phyloP scores from a whole-genome alignment of 352 stramenopile genomes.

The Phytopythium litorale region DNA sequence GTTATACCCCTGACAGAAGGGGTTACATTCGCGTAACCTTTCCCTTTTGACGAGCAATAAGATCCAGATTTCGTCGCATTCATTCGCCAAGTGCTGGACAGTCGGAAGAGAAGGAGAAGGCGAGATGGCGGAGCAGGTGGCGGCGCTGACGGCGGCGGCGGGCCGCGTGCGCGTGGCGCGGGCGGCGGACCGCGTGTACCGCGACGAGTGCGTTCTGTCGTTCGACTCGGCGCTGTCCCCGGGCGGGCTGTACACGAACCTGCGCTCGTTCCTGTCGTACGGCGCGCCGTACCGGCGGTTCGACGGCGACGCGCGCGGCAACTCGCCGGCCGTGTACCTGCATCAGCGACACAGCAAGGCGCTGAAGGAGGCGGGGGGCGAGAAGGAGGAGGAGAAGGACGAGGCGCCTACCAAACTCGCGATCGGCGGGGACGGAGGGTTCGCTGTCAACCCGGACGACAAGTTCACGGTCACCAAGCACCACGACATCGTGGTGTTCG shows the following conservation, averaged over 20 bases:
- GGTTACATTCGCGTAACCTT: too few relatives aligned
- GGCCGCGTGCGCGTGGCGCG: conserved; percentile 40
- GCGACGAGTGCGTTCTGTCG: conserved; percentile 97
- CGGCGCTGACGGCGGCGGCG: conserved; percentile 20
- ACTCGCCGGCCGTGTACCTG: conserved; percentile 56
- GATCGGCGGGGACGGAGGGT: conserved; percentile 95
- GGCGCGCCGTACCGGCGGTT: conserved; percentile 61
- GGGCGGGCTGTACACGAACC: conserved; percentile 89
- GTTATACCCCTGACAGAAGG: too few relatives aligned
- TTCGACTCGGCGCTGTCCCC: conserved; percentile 90
- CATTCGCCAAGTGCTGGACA: background rate
- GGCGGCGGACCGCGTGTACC: conserved; percentile 86
- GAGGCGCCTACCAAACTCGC: conserved; percentile 89
- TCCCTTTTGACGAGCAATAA: too few relatives aligned
- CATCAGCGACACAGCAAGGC: conserved; percentile 60
- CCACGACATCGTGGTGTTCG: conserved; percentile 76
- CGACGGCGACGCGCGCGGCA: conserved; percentile 36
- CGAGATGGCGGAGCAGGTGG: conserved; percentile 7
- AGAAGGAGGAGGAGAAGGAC: background rate
- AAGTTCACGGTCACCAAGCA: conserved; percentile 87
- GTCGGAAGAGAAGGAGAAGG: background rate
- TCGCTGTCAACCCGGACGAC: conserved; percentile 80
- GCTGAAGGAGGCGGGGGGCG: conserved; percentile 10
- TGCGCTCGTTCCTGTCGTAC: conserved; percentile 92
- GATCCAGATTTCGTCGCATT: background rate